Percentiles rank a stretch among this genome's conserved stretches.
Evolutionary conservation across 192 early-diverging fungal species (phyloP).

Genomic region (Entrophospora sp.): DNA sequence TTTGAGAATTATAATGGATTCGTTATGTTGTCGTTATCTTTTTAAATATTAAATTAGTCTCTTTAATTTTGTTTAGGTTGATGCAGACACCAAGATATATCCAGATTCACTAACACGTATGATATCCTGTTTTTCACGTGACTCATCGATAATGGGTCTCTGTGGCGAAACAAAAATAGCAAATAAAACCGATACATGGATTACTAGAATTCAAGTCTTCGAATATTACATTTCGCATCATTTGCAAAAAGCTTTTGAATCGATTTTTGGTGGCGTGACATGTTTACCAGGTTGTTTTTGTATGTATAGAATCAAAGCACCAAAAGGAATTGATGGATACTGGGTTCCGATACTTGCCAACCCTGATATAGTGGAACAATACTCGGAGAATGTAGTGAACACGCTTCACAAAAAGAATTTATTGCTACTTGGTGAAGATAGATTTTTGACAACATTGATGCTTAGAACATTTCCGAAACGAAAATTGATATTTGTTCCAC

Average conservation of each 20-base stretch:
- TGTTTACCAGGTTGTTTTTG: constrained; percentile 79
- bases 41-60: too few relatives aligned
- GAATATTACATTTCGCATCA: constrained; percentile 84
- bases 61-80: constrained; percentile 58
- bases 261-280: too few relatives aligned
- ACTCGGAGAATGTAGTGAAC: constrained; percentile 77
- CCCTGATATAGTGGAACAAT: constrained; percentile 75
- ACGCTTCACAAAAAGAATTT: constrained; percentile 91
- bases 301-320: constrained; percentile 77
- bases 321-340: constrained; percentile 65
- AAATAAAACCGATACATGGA: constrained; percentile 70
- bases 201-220: too few relatives aligned
- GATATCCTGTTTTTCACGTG: constrained; percentile 64
- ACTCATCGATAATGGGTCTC: constrained; percentile 61
- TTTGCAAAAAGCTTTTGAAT: constrained; percentile 72
- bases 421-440: constrained; percentile 85
- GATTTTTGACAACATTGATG: constrained; percentile 89
- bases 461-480: constrained; percentile 89
- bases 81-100: constrained; percentile 78
- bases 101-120: constrained; percentile 62
- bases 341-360: constrained; percentile 78
- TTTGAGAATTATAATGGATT: background rate
- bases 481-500: constrained; percentile 89
- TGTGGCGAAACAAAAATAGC: constrained; percentile 79
- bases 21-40: too few relatives aligned